Conservation (phyloP, 139 green algal species). For the Zygnema cylindricum region DNA sequence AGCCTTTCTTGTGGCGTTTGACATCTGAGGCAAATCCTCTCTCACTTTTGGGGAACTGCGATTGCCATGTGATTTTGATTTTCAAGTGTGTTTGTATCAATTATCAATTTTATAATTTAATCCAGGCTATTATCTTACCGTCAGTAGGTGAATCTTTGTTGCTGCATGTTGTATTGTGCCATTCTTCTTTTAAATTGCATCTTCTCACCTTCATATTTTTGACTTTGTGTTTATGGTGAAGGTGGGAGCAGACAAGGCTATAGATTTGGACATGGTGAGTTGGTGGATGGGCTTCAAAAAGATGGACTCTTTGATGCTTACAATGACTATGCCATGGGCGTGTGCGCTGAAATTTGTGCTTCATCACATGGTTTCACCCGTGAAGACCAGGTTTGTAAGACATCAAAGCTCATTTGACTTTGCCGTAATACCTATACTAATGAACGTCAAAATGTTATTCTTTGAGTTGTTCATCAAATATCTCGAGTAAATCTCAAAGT, state of each 20-base stretch:
- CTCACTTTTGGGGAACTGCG: no score
- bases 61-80: no score
- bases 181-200: not conserved
- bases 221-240: constrained; percentile 23
- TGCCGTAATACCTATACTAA: no score
- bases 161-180: not conserved
- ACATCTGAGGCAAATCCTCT: no score
- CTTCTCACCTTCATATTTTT: not conserved
- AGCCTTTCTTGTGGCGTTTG: no score
- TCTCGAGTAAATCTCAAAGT: no score
- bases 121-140: no score
- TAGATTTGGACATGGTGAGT: constrained; percentile 70
- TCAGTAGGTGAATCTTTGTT: not conserved
- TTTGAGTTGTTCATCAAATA: no score
- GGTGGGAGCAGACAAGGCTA: constrained; percentile 58
- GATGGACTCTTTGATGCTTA: constrained; percentile 85
- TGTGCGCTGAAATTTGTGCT: constrained; percentile 78
- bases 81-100: no score
- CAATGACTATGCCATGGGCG: constrained; percentile 84
- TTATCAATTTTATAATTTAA: no score
- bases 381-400: constrained; percentile 55
- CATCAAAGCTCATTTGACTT: no score
- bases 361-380: constrained; percentile 71
- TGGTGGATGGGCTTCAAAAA: constrained; percentile 65
- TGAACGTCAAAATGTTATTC: no score